Evolutionary conservation across 345 rosid genomes (phyloP), one percentile per base, ranked within the genome.

Genomic region (Reutealis trisperma): DNA sequence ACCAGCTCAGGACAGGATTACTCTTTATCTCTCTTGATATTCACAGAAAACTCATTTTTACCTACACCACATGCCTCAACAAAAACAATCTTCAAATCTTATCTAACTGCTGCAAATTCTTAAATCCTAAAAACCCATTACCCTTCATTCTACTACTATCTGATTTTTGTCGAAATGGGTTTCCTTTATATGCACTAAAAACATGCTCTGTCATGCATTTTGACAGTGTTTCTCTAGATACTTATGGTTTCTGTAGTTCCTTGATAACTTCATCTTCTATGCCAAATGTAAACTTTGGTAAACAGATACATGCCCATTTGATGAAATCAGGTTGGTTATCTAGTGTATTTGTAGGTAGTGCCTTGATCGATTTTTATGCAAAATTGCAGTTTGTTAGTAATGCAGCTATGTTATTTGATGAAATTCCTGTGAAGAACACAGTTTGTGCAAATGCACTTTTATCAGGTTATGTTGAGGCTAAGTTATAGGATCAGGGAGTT

Each of bases 371-470:
- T 66, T 69, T 85, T 6, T 88, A 90, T 67, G 82, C 85, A 2
- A 88, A 85, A 77, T 63, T 37, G 30, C 83, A 77, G 0, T 70
- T 76, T 30, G 63, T 82, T 32, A 55, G 37, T 6, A 77, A 83
- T 64, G 88, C 93, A 14, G 77, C 73, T 3, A 25, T 21, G 71
- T 1, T 90, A 84, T 86, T 90, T n/a, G 91, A 88, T 57, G 91
- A 88, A 88, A 88, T 88, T 79, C 86, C 85, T 34, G 47, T 75
- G 11, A 86, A 71, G 83, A 90, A 88, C 66, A 83, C 87, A 13
- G 88, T 86, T 44, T 90, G 90, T n/a, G 89, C 88, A 65, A 90
- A 88, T 79, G 86, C 90, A 0, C 87, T 90, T 62, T 73, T 88
- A 70, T 81, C 80, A 0, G 90, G 87, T 47, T 88, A 81, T 66